Evolutionary conservation across 805 yeast genomes (phyloP), one percentile per base, ranked within the genome.

Genomic region (Saccharomycopsis sp.): DNA sequence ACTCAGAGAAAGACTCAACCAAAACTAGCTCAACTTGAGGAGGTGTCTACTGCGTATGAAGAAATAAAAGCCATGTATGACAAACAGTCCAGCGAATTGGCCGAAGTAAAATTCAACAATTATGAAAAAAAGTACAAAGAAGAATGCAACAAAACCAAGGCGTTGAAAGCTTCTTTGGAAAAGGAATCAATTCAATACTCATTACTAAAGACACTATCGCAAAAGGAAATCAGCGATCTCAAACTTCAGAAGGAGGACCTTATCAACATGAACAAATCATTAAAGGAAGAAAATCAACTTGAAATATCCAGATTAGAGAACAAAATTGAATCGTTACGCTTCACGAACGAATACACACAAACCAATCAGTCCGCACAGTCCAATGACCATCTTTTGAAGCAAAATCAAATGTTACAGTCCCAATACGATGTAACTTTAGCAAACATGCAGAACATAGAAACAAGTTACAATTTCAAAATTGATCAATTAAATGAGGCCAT

Each of bases 381-480:
- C 27, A 30, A 34, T 19, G 23, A 19, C 5, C 10, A 65, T 48
- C 48, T 71, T 19, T 50, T 63, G 5, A 63, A 65, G 25, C 69
- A 72, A 30, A 76, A 78, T 49, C 74, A 70, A 33, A 61, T 69
- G 12, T 53, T 84, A 16, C 87, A 81, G 52, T 63, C 73, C 2
- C 92, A 87, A 56, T 80, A 83, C 49, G 71, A 82, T 5, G 69
- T 77, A 12, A 81, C 89, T 0, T 80, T 80, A 42, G 85, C 79
- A 48, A 84, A 80, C 56, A 85, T 95, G 94, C 78, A 80, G 42
- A 63, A 76, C 15, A 77, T 86, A 32, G 96, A 92, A 57, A 70
- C 80, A 30, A 66, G 75, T 3, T 65, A 86, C 45, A 62, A 68
- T 46, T 56, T 61, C 6, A 71, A 70, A 43, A 64, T 78, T 15